A percentile compares a stretch with the other conserved stretches of the same genome.
phyloP scores from a whole-genome alignment of 345 rosid genomes.

The Geranium brycei region DNA sequence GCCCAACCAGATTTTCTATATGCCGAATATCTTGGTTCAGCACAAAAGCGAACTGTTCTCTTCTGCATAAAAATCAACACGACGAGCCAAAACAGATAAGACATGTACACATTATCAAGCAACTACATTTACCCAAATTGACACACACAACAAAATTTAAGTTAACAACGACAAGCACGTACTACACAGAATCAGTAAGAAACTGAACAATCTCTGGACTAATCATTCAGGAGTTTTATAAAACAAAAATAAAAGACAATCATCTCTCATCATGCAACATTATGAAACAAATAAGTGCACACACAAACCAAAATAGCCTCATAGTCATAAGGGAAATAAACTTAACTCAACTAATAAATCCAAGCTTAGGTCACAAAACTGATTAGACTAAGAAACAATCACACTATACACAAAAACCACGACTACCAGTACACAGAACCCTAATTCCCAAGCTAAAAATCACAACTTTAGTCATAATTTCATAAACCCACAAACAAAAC shows the following conservation, averaged over 20 bases:
- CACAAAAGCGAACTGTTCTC: conserved; percentile 21
- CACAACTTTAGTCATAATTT: neutral
- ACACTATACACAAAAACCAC: neutral
- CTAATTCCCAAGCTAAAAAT: neutral
- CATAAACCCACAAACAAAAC: neutral
- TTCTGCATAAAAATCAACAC: conserved; percentile 27
- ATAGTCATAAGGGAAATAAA: neutral
- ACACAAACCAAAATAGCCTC: neutral
- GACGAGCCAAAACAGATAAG: neutral
- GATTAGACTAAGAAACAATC: neutral
- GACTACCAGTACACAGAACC: neutral
- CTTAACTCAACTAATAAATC: neutral
- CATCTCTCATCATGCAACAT: neutral
- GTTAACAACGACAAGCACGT: neutral
- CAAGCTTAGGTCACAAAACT: neutral
- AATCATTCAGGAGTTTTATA: too few species aligned
- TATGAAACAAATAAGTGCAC: neutral
- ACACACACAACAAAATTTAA: neutral
- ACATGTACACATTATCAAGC: neutral
- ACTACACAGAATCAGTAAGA: neutral
- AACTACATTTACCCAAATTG: neutral
- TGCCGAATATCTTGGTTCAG: conserved; percentile 13
- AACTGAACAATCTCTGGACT: too few species aligned
- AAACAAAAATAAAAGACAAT: too few species aligned
- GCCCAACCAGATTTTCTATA: conserved; percentile 19